Conservation (phyloP, 1,139 yeast species). For the Nakaseomyces kungkrabaensis region DNA sequence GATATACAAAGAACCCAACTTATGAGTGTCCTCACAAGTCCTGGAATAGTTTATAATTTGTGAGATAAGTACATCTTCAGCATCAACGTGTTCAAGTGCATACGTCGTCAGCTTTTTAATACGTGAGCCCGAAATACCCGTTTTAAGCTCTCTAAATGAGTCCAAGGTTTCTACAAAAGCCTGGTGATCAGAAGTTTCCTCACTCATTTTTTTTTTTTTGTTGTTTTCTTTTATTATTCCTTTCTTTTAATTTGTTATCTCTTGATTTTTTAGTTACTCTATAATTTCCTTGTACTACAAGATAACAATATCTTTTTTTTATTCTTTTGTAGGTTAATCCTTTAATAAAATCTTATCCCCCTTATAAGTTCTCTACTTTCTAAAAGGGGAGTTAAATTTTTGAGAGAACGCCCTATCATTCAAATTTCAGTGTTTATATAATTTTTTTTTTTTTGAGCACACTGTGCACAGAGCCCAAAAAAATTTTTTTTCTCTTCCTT, state of each 20-base stretch:
- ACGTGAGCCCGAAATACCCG: conserved; percentile 94
- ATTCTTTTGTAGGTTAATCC: too few species aligned
- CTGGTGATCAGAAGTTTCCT: conserved; percentile 29
- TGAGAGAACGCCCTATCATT: too few species aligned
- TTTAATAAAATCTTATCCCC: too few species aligned
- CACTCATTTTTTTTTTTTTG: neutral
- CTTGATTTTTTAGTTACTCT: too few species aligned
- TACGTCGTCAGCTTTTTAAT: conserved; percentile 75
- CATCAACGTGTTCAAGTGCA: conserved; percentile 59
- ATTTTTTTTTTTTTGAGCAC: too few species aligned
- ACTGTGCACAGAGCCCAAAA: too few species aligned
- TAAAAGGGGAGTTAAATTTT: too few species aligned
- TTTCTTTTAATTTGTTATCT: neutral
- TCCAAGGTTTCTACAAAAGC: conserved; percentile 62
- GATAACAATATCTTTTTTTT: too few species aligned
- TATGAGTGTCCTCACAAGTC: conserved; percentile 69
- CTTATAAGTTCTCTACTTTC: too few species aligned
- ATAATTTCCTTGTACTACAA: too few species aligned
- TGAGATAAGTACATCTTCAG: conserved; percentile 24
- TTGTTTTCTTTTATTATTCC: neutral
- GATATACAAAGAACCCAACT: conserved; percentile 82
- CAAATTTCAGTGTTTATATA: too few species aligned
- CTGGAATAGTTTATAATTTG: conserved; percentile 46
- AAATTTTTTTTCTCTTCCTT: too few species aligned
- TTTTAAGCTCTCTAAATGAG: conserved; percentile 65